Percentiles rank a stretch among this genome's conserved stretches.
Conservation (phyloP, 805 yeast genomes). For the Kuraishia floccosa region DNA sequence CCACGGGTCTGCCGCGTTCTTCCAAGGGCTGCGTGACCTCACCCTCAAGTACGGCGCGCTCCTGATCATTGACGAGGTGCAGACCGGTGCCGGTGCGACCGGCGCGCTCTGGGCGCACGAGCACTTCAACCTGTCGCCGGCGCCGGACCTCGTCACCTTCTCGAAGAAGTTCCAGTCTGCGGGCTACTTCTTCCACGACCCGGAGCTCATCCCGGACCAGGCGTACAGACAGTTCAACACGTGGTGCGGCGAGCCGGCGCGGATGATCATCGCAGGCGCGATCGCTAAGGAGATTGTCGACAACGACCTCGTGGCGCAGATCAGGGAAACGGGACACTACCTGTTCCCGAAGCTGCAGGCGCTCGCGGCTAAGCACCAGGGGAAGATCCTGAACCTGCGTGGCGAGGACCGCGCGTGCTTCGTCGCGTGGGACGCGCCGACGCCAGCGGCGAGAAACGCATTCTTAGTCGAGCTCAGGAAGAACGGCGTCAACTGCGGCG, state of each 20-base stretch:
- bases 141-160: slow-evolving; percentile 62
- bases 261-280: slow-evolving; percentile 50
- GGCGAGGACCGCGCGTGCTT: slow-evolving; percentile 56
- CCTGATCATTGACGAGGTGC: slow-evolving; percentile 63
- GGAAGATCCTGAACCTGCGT: slow-evolving; percentile 35
- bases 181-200: slow-evolving; percentile 56
- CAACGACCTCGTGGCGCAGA: slow-evolving; percentile 34
- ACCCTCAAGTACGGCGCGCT: slow-evolving; percentile 46
- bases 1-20: slow-evolving; percentile 51
- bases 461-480: slow-evolving; percentile 32
- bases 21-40: slow-evolving; percentile 51
- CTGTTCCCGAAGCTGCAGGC: slow-evolving; percentile 29
- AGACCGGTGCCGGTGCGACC: slow-evolving; percentile 66
- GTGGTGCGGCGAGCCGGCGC: slow-evolving; percentile 72
- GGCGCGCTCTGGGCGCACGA: slow-evolving; percentile 71
- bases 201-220: slow-evolving; percentile 43
- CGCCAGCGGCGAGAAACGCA: slow-evolving; percentile 30
- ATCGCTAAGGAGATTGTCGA: slow-evolving; percentile 43
- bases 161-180: slow-evolving; percentile 68
- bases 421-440: slow-evolving; percentile 50
- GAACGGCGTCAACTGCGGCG: slow-evolving; percentile 56
- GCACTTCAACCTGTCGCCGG: slow-evolving; percentile 48
- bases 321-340: slow-evolving; percentile 43
- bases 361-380: slow-evolving; percentile 28
- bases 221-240: slow-evolving; percentile 66